Conservation (phyloP, 129 eudicot species). For the Pittosporum tobira region DNA sequence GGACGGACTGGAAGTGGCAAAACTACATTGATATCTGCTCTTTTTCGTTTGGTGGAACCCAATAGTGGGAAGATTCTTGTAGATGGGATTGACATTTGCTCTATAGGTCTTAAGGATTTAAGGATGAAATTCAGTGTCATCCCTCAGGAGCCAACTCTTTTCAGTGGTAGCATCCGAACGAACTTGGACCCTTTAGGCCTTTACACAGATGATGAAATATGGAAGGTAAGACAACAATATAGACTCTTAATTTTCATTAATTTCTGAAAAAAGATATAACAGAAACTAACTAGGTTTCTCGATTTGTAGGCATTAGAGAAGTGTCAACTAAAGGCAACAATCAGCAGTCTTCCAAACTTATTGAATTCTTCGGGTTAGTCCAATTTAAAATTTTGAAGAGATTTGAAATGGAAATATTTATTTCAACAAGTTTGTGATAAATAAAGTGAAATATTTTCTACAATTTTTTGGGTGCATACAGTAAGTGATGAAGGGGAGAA, state of each 20-base stretch:
- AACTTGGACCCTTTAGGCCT: constrained; percentile 70
- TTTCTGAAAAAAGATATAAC: not conserved
- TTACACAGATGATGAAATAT: constrained; percentile 66
- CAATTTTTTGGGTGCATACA: not conserved
- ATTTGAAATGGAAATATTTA: too few relatives aligned
- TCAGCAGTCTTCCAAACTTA: constrained; percentile 57
- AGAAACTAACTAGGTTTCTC: not conserved
- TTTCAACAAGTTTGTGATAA: not conserved
- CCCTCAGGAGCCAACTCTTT: constrained; percentile 93
- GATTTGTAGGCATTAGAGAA: constrained; percentile 60
- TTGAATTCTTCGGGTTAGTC: constrained; percentile 65
- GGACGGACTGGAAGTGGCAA: constrained; percentile 97
- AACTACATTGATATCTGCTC: constrained; percentile 67
- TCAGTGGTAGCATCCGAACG: constrained; percentile 60
- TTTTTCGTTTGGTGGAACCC: constrained; percentile 77
- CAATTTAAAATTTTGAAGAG: not conserved
- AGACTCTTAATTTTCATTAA: too few relatives aligned
- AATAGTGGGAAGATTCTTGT: constrained; percentile 44
- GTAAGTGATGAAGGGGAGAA: constrained; percentile 71
- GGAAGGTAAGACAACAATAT: constrained; percentile 47
- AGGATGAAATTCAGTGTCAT: constrained; percentile 72
- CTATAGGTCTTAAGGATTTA: constrained; percentile 71
- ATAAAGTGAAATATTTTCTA: not conserved
- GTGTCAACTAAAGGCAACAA: constrained; percentile 66
- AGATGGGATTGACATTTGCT: constrained; percentile 59